Conservation (phyloP, 495 filamentous ascomycete genomes). For the Massariosphaeria phaeospora region DNA sequence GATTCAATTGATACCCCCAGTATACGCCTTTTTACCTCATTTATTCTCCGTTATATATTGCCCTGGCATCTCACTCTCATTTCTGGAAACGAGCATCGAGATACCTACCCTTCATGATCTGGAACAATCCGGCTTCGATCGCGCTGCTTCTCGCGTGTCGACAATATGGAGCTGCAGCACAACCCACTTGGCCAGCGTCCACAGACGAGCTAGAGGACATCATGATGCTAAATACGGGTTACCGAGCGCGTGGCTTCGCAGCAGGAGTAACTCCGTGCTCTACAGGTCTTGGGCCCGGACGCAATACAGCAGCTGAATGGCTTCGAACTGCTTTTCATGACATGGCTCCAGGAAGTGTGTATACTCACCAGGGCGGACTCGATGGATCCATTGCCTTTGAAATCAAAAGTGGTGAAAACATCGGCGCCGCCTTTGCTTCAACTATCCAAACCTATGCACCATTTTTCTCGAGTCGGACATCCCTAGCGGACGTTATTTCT, state of each 20-base stretch:
- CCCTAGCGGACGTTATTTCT: constrained; percentile 56
- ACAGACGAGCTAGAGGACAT: constrained; percentile 62
- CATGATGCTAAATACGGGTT: constrained; percentile 53
- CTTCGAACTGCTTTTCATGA: constrained; percentile 60
- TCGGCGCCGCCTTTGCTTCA: constrained; percentile 54
- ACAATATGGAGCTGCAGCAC: constrained; percentile 21
- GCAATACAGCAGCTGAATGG: constrained; percentile 57
- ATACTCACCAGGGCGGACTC: constrained; percentile 49
- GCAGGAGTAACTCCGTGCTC: constrained; percentile 55
- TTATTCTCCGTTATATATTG: too few relatives aligned
- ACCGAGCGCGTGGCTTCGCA: constrained; percentile 51
- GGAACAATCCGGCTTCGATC: constrained; percentile 8
- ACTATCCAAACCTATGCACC: constrained; percentile 52
- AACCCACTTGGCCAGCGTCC: constrained; percentile 55
- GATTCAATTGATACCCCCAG: too few relatives aligned
- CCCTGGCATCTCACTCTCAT: too few relatives aligned
- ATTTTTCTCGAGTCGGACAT: constrained; percentile 49
- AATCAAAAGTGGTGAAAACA: constrained; percentile 48
- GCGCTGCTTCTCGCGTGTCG: constrained; percentile 15
- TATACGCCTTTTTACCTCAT: too few relatives aligned
- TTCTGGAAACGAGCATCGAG: neutral
- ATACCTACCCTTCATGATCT: constrained; percentile 14
- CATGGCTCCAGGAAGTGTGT: constrained; percentile 53
- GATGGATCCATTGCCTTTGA: constrained; percentile 60
- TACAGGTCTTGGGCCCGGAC: constrained; percentile 51